Evolutionary conservation across 202 grass and related monocot genomes (phyloP), one percentile per base, ranked within the genome.

Genomic region (Panicum virgatum): DNA sequence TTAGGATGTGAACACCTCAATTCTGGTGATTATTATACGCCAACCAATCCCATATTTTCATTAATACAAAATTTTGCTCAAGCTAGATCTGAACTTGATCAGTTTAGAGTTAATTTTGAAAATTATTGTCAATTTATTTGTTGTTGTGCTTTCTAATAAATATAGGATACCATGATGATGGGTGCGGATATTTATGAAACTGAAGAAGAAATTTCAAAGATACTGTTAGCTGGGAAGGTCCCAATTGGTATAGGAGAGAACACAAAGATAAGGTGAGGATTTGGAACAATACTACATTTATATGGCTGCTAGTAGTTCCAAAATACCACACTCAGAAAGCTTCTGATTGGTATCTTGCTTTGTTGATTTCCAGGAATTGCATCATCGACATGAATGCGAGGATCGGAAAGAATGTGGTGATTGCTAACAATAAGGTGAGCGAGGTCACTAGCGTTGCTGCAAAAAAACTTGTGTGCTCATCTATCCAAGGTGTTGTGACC

Each of bases 301-400:
- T 39, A 53, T 5, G 32, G 74, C 30, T 54, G 22, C 16, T 9
- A 20, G 3, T 59, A 52, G 1, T 38, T 83, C 47, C 34, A 11
- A 46, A 78, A 23, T 42, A 71, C 20, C 4, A 1, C 29, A 3
- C 27, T 19, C 13, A 29, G 14, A 18, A 13, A 51, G 6, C 52
- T 54, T n/a, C 29, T 65, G 47, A 88, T 52, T n/a, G 54, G 88
- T 34, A 38, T 53, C 26, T 14, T 72, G 58, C 12, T 62, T n/a
- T 82, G 46, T 37, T 76, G 53, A 27, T 67, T 75, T 85, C 34
- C 39, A 93, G 93, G 64, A 89, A 93, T 50, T 96, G 93, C 34
- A 96, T 96, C 57, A 89, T 96, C 12, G 93, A 97, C 59, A 91
- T 89, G 81, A 93, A 97, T 50, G 88, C 93, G 2, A 91, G 88